Evolutionary conservation across 345 rosid genomes (phyloP), one percentile per base, ranked within the genome.

Genomic region (Eucalyptus albens): DNA sequence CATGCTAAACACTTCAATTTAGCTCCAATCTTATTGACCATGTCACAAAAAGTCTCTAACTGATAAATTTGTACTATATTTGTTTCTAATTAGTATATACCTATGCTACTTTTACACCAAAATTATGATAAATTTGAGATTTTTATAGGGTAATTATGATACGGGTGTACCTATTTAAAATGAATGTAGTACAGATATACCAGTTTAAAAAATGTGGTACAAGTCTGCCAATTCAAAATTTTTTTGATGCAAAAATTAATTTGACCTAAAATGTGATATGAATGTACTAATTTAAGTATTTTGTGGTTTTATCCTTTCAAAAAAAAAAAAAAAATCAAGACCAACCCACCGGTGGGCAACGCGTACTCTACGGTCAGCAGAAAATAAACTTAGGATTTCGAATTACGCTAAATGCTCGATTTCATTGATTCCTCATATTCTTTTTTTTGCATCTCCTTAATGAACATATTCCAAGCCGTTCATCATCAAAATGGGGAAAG

Each of bases 91-190:
- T 53, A 21, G 59, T 8, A 53, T 53, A 53, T 19, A 19, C 24
- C 59, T 53, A 53, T 53, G 59, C 59, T 53, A 53, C 59, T 21
- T 53, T 53, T 9, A 69, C 42, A 69, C 22, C 40, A 3, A 8
- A 69, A 9, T 31, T 69, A 0, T 16, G 12, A 1, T 69, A 69
- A 31, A 69, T 31, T 31, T 67, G 40, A 31, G 22, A 67, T 69
- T 5, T 69, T 17, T 69, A 7, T 4, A 10, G 40, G 12, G 1
- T 69, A 69, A 69, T 8, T n/a, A 9, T 16, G 22, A 15, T 1
- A 69, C 1, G 0, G 1, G 0, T 33, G 1, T 5, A 69, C 0
- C 2, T 0, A 16, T 3, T 33, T 33, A 9, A 8, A 16, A 16
- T 60, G 8, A 60, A 60, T 12, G 31, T 5, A 29, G 3, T 0